Base-by-base conservation (phyloP, 805 yeast species). In the Hanseniaspora mollemarum region DNA sequence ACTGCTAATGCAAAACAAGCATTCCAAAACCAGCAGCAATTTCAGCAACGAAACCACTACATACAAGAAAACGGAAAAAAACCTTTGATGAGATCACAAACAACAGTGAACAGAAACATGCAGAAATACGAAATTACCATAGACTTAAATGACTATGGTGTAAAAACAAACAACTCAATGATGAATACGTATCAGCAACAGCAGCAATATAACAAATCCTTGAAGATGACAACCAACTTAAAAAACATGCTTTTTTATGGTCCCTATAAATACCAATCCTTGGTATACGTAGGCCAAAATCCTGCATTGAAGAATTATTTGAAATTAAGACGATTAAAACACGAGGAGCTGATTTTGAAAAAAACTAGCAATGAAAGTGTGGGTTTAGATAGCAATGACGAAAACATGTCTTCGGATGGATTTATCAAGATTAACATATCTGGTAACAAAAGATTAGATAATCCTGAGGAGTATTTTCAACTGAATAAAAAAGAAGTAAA, bases 271-370 rank as follows among this genome's bases (percentile, higher is more conserved):
- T 2, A 31, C 2, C 31, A 39, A 19, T 36, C 35, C 10, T 16
- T 46, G 16, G 28, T 46, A 1, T 46, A 39, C 26, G 40, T 33
- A 3, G 51, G 51, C 9, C 51, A 46, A 19, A 46, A 46, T 31
- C 51, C 51, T 12, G 40, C 33, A 10, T 25, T 46, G 7, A 46
- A 46, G 33, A 46, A 46, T 26, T 46, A 46, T 21, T 36, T 46
- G 10, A 46, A 25, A 18, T 24, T 46, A 15, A 39, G 51, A 33
- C 26, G 51, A 31, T 8, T 40, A 13, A 46, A 46, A 25, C 42
- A 46, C 18, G 51, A 46, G 18, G 44, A 40, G 19, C 7, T 38
- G 13, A 32, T 46, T 29, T 40, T 37, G 4, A 33, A 46, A 12
- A 15, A n/a, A n/a, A 19, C 21, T 16, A 21, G 22, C n/a, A 31